Evolutionary conservation across 148 eudicot species (phyloP).

Genomic region (Persicaria tinctoria): DNA sequence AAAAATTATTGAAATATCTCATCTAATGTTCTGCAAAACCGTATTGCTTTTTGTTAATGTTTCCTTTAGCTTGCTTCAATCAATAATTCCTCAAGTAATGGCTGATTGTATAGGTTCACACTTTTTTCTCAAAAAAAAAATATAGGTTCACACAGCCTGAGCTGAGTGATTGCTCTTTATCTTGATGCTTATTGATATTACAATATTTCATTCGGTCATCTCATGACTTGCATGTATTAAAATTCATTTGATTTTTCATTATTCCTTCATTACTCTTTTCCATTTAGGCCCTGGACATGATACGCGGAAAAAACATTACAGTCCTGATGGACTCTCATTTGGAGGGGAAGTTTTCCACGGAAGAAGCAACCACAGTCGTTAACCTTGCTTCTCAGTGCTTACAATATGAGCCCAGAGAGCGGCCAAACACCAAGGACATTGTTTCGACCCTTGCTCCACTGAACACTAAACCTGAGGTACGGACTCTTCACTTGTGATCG

Average conservation of each 20-base stretch:
- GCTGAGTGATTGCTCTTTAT: not conserved
- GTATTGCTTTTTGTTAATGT: not conserved
- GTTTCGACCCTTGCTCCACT: conserved; percentile 14
- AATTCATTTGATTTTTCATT: not conserved
- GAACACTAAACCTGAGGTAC: conserved; percentile 13
- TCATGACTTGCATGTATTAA: not conserved
- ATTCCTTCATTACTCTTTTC: not conserved
- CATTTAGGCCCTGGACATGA: conserved; percentile 16
- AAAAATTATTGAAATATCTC: not conserved
- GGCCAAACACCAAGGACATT: conserved; percentile 16
- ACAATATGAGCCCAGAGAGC: conserved; percentile 16
- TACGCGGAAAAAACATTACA: conserved; percentile 17
- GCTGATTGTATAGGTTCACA: not conserved
- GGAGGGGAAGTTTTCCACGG: conserved; percentile 17
- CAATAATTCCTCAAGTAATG: not conserved
- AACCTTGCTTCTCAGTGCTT: conserved; percentile 18
- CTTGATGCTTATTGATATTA: not conserved
- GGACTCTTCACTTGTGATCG: not conserved
- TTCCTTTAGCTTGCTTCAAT: not conserved
- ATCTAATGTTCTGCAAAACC: not conserved
- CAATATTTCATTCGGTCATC: not conserved
- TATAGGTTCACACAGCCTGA: not conserved
- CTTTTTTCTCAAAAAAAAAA: no score
- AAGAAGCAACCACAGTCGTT: conserved; percentile 14
- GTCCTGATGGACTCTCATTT: conserved; percentile 18